Evolutionary conservation across 2,329 filamentous ascomycete species (phyloP), one percentile per base, ranked within the genome.

Genomic region (Botrytis medusae): DNA sequence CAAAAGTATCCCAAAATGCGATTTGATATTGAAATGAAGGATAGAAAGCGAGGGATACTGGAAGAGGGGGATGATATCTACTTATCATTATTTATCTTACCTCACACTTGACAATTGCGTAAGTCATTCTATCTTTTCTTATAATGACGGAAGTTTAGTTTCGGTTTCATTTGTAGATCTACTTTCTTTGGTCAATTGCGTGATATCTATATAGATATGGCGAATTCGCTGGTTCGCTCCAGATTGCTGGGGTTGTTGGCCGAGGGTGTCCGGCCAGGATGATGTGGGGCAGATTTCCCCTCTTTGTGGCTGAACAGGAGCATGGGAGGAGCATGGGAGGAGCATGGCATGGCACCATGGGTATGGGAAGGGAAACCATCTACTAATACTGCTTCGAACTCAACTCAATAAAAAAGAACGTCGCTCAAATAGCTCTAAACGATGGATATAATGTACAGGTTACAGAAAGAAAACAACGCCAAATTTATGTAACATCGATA

Each of bases 131-230:
- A 68, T 72, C n/a, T 10, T 40, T 34, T 37, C 34, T 29, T 29
- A 29, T 4, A 22, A 72, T 68, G 40, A 46, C 63, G 63, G 63
- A 34, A 51, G 18, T 51, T 61, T 34, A 22, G 12, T 5, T 69
- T 57, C 34, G 46, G n/a, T 69, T 48, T 51, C 54, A 62, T 69
- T 48, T 51, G 63, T 51, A 69, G 71, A 72, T 69, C 63, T 69
- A 32, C 48, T 68, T 51, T 57, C 34, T 29, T 18, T 57, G 29
- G 63, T 44, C 34, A 72, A 72, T 72, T 72, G 71, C 71, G 71
- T 72, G 71, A 69, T 72, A 60, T 34, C n/a, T 34, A 54, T 48
- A 20, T 42, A 61, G 63, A 61, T 61, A 72, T 72, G 65, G 63
- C 71, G 63, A 60, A 48, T 69, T 51, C 16, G 42, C 42, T 32